Base-by-base conservation (phyloP, 345 rosid species). In the Salix exigua region DNA sequence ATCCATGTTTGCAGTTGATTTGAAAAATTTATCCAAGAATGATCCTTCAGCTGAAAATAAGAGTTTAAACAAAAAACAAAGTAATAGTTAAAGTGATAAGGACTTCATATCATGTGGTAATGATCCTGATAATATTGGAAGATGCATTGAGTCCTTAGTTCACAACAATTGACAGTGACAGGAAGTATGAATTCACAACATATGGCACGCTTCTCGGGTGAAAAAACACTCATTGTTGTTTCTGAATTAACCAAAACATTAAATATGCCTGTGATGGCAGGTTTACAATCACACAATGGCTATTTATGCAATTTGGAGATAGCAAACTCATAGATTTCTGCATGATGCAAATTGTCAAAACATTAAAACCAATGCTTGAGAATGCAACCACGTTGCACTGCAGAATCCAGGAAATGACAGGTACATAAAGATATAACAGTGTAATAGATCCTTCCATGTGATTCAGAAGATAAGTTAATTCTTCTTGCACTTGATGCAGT, bases 11-110 rank as follows among this genome's bases (percentile, higher is more conserved):
- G 88, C 87, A 26, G 99, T 95, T 61, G 97, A 80, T 80, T 88
- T 90, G 81, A 82, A 91, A 82, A 90, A 89, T 63, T 74, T 90
- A 86, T 95, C 96, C 82, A 95, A 85, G 86, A 85, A 95, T 37
- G 99, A 95, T 69, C 88, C 91, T 19, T 88, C 93, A 62, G 76
- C 99, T 91, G 86, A 77, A 82, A 81, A 74, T 69, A 77, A 77
- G 31, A 83, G 61, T 51, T 33, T 50, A 66, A 77, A 82, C 60
- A 73, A 46, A 48, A 66, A 50, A 7, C 38, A 16, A 25, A 53
- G 66, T 62, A 26, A 26, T 8, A 23, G 40, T 25, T 26, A 33
- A 25, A 17, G 40, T 25, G 28, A 62, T 2, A 17, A 50, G 51
- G 58, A 37, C 61, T 58, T 58, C 23, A 50, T 37, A 72, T 53